Base-by-base conservation (phyloP, 768 basidiomycete species). In the Macrolepiota albuminosa region DNA sequence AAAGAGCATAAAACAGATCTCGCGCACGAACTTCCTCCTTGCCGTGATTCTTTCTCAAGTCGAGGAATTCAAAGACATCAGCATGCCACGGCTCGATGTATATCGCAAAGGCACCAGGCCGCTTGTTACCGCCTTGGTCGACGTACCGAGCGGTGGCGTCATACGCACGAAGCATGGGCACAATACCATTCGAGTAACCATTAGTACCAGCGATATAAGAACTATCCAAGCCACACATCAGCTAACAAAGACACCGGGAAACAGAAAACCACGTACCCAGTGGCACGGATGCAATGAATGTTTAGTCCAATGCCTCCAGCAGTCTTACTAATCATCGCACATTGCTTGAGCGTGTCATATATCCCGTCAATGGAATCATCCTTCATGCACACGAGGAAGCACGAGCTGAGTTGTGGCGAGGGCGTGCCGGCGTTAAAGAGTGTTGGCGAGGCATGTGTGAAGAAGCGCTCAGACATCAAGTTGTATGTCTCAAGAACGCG, bases 11-110 rank as follows among this genome's bases (percentile, higher is more conserved):
- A 82, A 98, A 99, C 6, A 98, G 79, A 72, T 98, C 97, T 45
- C 96, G 87, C 16, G 97, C 97, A 62, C 96, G 93, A 36, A 86
- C 86, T 75, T 98, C 95, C 74, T 98, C 97, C 73, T 98, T 98
- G 56, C 96, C 97, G 67, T 98, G 96, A 73, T 99, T 99, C 85
- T 98, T 98, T 68, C 97, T 83, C 49, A 99, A 82, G 70, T 98
- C 96, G 66, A 99, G 83, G 79, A 99, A 98, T 60, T 97, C 95
- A 67, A 98, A 97, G 70, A 99, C 74, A 72, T 98, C 97, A 18
- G 93, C 84, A 70, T 99, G 97, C 97, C 97, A 99, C 14, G 97
- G 97, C 76, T 99, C 97, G 69, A 98, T 80, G 76, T 99, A 99
- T 72, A 99, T 91, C 18, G 97, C 92, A 66, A 99, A 98, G 1